Conservation (phyloP, 169 alveolate species). For the Haemoproteus tartakovskyi region DNA sequence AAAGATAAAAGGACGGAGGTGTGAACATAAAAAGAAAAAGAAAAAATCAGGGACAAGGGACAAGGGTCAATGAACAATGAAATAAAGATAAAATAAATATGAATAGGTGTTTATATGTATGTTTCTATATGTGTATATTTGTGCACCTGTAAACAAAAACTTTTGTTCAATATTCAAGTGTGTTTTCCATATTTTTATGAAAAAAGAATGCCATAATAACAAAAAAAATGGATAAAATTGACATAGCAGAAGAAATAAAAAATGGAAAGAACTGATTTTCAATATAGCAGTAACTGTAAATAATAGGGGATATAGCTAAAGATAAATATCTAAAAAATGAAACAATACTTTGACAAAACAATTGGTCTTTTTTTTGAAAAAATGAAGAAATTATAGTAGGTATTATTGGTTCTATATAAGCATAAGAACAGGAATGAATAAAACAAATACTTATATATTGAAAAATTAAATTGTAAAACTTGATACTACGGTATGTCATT, state of each 20-base stretch:
- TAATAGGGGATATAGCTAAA: constrained; percentile 51
- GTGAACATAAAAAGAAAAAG: background rate
- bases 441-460: constrained; percentile 66
- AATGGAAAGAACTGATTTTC: constrained; percentile 59
- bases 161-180: background rate
- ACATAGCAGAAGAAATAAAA: constrained; percentile 54
- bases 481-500: constrained; percentile 46
- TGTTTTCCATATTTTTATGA: constrained; percentile 34
- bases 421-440: constrained; percentile 66
- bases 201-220: constrained; percentile 36
- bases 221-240: constrained; percentile 59
- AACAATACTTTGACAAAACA: constrained; percentile 65
- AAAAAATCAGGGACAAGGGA: too few species aligned
- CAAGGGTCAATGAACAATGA: too few species aligned
- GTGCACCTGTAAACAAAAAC: background rate
- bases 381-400: constrained; percentile 64
- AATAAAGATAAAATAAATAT: too few species aligned
- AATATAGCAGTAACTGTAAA: constrained; percentile 61
- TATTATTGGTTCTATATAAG: constrained; percentile 62
- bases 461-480: constrained; percentile 46
- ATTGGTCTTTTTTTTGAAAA: constrained; percentile 55
- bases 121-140: too few species aligned
- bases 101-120: too few species aligned
- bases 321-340: constrained; percentile 66
- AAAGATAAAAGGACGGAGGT: too few species aligned